phyloP scores from a whole-genome alignment of 2,329 filamentous ascomycete genomes.

The Blastomyces gilchristii region DNA sequence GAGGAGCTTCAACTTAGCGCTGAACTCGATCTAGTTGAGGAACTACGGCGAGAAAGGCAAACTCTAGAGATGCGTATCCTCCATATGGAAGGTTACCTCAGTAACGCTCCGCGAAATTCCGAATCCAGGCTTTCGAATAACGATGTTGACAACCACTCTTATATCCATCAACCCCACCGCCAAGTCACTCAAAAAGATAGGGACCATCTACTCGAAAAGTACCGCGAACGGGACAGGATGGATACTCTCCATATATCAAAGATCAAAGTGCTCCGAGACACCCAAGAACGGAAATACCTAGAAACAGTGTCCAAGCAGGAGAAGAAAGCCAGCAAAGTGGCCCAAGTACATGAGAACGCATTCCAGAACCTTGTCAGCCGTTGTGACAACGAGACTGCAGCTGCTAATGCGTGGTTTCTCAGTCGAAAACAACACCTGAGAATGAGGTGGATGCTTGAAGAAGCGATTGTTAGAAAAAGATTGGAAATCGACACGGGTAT shows the following conservation, averaged over 20 bases:
- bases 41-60: constrained; percentile 36
- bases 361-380: constrained; percentile 28
- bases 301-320: constrained; percentile 33
- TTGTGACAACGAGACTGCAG: constrained; percentile 27
- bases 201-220: constrained; percentile 36
- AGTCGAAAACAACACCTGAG: constrained; percentile 27
- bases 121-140: constrained; percentile 13
- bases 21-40: constrained; percentile 36
- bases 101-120: constrained; percentile 27
- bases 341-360: constrained; percentile 25
- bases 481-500: constrained; percentile 29
- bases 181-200: constrained; percentile 34
- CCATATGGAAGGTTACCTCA: constrained; percentile 40
- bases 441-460: constrained; percentile 34
- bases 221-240: constrained; percentile 35
- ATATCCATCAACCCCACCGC: constrained; percentile 20
- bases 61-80: constrained; percentile 37
- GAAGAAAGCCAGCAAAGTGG: constrained; percentile 28
- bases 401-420: constrained; percentile 25
- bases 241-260: constrained; percentile 35
- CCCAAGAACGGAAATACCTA: constrained; percentile 34
- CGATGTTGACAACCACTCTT: constrained; percentile 5
- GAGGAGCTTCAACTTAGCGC: constrained; percentile 37
- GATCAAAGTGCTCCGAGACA: constrained; percentile 39
- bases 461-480: constrained; percentile 32